Evolutionary conservation across 495 filamentous ascomycete genomes (phyloP).

Genomic region (Aeminium ludgeri): DNA sequence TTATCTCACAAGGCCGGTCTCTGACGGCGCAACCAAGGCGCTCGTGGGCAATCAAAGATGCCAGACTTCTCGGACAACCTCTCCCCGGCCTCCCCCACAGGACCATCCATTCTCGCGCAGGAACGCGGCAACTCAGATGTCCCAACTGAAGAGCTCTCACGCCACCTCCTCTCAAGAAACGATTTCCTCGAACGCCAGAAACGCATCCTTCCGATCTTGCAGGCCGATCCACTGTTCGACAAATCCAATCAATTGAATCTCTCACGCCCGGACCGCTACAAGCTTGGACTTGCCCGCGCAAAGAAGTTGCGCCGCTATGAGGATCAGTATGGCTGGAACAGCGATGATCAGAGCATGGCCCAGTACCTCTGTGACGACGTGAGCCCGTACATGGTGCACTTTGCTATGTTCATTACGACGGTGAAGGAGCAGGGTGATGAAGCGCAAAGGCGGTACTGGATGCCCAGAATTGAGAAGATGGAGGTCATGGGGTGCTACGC

Average conservation of each 20-base stretch:
- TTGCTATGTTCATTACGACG: constrained; percentile 25
- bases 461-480: constrained; percentile 29
- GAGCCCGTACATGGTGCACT: constrained; percentile 28
- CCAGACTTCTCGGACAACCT: constrained; percentile 32
- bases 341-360: constrained; percentile 29
- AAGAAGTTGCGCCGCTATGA: constrained; percentile 30
- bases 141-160: constrained; percentile 23
- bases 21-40: too few species aligned
- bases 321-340: constrained; percentile 27
- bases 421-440: constrained; percentile 31
- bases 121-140: constrained; percentile 29
- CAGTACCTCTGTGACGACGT: constrained; percentile 34
- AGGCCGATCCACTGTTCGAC: constrained; percentile 26
- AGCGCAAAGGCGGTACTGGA: constrained; percentile 29
- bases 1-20: too few species aligned
- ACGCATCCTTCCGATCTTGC: constrained; percentile 25
- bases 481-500: constrained; percentile 26
- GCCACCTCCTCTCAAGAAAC: constrained; percentile 28
- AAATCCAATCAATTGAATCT: constrained; percentile 31
- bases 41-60: constrained; percentile 15
- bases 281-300: constrained; percentile 31
- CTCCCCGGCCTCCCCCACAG: constrained; percentile 25
- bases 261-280: constrained; percentile 30
- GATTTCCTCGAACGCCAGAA: constrained; percentile 30
- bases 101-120: constrained; percentile 24